Evolutionary conservation across 768 basidiomycete species (phyloP).

Genomic region (Boletus reticuloceps): DNA sequence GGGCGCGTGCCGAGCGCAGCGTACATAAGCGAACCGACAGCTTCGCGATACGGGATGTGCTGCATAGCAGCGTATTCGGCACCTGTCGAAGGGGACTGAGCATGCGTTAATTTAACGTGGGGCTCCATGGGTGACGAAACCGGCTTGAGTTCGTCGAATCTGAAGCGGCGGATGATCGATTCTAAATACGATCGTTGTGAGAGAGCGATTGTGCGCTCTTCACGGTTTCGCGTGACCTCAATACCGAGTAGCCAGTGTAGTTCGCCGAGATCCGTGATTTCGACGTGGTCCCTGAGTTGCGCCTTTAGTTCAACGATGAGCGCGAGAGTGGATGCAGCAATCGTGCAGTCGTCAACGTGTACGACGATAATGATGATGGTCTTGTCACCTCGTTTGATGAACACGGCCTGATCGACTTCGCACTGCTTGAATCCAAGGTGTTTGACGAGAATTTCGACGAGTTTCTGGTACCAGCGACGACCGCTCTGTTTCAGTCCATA

Average conservation of each 20-base stretch:
- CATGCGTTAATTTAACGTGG: conserved; percentile 19
- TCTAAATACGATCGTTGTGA: conserved; percentile 28
- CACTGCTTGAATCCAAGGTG: not conserved
- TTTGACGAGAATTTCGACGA: not conserved
- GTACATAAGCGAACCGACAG: too few relatives aligned
- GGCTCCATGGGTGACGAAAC: too few relatives aligned
- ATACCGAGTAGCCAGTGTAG: conserved; percentile 9
- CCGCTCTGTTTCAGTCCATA: not conserved
- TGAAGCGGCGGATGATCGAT: conserved; percentile 27
- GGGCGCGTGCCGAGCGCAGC: conserved; percentile 6
- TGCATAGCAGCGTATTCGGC: conserved; percentile 22
- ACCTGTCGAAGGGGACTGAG: conserved; percentile 19
- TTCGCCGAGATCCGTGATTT: not conserved
- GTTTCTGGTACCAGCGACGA: not conserved
- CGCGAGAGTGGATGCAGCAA: not conserved
- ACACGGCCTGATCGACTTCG: not conserved
- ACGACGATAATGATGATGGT: not conserved
- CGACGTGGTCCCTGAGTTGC: not conserved
- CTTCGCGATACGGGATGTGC: conserved; percentile 11
- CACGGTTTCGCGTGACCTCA: not conserved
- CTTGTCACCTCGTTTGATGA: not conserved
- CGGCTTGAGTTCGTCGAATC: conserved; percentile 23
- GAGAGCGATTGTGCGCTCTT: not conserved
- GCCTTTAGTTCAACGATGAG: not conserved
- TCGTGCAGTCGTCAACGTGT: not conserved